Conservation (phyloP, 768 basidiomycete species). For the Tricholoma flavovirens region DNA sequence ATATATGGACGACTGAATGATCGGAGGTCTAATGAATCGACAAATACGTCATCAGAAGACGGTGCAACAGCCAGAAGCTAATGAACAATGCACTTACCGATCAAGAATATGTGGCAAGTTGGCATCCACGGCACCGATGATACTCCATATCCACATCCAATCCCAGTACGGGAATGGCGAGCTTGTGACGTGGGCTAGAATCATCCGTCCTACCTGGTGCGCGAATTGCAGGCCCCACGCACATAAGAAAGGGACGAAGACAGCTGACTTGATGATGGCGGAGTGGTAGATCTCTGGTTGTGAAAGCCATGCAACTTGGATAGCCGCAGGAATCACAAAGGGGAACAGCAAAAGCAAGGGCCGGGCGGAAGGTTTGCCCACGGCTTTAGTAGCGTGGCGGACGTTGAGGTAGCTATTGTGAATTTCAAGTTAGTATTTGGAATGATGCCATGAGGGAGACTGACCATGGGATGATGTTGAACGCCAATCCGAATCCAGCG, state of each 20-base stretch:
- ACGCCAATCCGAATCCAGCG: slow-evolving; percentile 57
- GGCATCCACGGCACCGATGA: slow-evolving; percentile 75
- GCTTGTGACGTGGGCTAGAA: slow-evolving; percentile 87
- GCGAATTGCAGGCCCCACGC: slow-evolving; percentile 93
- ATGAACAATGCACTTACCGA: slow-evolving; percentile 41
- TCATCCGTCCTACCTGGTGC: slow-evolving; percentile 88
- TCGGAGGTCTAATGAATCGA: slow-evolving; percentile 40
- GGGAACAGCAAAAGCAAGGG: slow-evolving; percentile 79
- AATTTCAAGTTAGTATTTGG: background rate
- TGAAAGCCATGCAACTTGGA: slow-evolving; percentile 80
- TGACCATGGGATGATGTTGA: slow-evolving; percentile 77
- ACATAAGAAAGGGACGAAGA: slow-evolving; percentile 83
- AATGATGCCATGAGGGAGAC: slow-evolving; percentile 3
- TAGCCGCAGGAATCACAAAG: slow-evolving; percentile 60
- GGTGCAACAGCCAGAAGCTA: slow-evolving; percentile 1
- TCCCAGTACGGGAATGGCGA: slow-evolving; percentile 83
- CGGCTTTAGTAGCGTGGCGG: slow-evolving; percentile 40
- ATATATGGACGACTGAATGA: slow-evolving; percentile 65
- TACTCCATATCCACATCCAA: slow-evolving; percentile 79
- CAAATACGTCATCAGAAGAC: background rate
- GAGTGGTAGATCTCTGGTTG: slow-evolving; percentile 57
- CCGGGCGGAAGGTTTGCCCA: slow-evolving; percentile 33
- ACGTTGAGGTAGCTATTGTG: slow-evolving; percentile 72
- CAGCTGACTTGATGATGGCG: slow-evolving; percentile 66
- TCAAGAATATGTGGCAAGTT: slow-evolving; percentile 66